These are phyloP conservation scores for Grosmannia serpens DNA, from an alignment of 2,329 filamentous ascomycete genomes.

Conservation along the genomic window DNA sequence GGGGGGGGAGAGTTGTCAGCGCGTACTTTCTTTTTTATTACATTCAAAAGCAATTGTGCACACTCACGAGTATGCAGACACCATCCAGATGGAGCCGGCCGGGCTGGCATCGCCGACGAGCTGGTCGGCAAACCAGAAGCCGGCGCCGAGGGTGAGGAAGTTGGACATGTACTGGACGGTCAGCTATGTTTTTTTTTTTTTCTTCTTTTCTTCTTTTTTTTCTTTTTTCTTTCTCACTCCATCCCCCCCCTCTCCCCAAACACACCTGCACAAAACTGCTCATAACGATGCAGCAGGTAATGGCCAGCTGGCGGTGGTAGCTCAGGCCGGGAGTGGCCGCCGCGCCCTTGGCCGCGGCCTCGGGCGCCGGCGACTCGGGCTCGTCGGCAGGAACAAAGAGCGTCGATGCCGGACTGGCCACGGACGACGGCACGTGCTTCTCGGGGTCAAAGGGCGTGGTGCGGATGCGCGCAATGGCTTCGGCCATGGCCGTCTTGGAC, in stretches of 20 bases:
- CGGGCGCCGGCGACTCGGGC: not conserved
- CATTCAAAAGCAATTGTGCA: too few species aligned
- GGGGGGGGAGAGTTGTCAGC: not conserved
- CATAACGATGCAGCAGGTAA: not conserved
- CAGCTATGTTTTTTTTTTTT: too few species aligned
- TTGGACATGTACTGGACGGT: constrained; percentile 19
- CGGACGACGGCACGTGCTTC: not conserved
- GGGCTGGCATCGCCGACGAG: constrained; percentile 18
- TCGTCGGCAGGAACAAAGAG: not conserved
- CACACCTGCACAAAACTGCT: not conserved
- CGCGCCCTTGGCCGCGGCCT: not conserved
- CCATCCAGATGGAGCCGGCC: constrained; percentile 26
- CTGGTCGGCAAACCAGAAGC: constrained; percentile 16
- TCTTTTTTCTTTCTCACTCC: too few species aligned
- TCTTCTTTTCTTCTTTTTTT: too few species aligned
- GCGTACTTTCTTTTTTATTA: too few species aligned
- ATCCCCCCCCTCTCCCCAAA: too few species aligned
- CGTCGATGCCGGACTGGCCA: not conserved
- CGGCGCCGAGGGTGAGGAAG: constrained; percentile 19
- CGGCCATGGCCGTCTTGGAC: not conserved
- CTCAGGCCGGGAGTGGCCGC: not conserved
- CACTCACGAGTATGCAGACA: constrained; percentile 25
- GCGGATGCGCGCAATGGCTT: not conserved
- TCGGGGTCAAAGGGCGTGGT: not conserved
- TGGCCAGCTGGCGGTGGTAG: not conserved